Evolutionary conservation across 805 yeast genomes (phyloP), one percentile per base, ranked within the genome.

Genomic region (Metschnikowia lochheadii): DNA sequence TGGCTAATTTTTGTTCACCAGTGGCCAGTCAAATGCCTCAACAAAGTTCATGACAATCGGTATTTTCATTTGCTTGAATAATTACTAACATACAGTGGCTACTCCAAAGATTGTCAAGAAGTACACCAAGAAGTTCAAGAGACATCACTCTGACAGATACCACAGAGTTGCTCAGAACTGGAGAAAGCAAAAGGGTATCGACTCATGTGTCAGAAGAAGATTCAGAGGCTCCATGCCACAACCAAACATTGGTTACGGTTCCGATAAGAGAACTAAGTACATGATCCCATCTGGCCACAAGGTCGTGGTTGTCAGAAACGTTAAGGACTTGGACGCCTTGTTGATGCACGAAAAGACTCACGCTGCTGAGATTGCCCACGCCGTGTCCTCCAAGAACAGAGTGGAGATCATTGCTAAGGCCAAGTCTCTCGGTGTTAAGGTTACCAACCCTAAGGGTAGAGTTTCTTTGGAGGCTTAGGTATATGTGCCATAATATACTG

Each of bases 121-220:
- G 90, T 94, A 91, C 89, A 76, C 90, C 73, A 89, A 89, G 85
- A 87, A 87, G 85, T 94, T 94, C 88, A 95, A 91, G 92, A 90
- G 99, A 84, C 98, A 92, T 79, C 99, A 94, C 85, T 90, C 97
- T 78, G 99, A 94, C 87, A 89, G 97, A 82, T 92, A 90, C 82
- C 85, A 84, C 85, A 91, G 99, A 82, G 97, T 94, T 67, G 81
- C 89, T 72, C 97, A 89, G 81, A 86, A 85, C 85, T 95, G 99
- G 99, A 94, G 99, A 89, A 92, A 94, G 83, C 99, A 95, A 82
- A 94, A 94, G 89, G 99, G 99, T 94, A 94, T 94, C 76, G 99
- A 94, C 84, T 91, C 98, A 67, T 84, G 89, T 82, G 97, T 95
- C 77, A 94, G 99, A 85, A 92, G 99, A 85, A 87, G 94, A 84